Conservation (phyloP, 768 basidiomycete genomes). For the Lactarius indigo region DNA sequence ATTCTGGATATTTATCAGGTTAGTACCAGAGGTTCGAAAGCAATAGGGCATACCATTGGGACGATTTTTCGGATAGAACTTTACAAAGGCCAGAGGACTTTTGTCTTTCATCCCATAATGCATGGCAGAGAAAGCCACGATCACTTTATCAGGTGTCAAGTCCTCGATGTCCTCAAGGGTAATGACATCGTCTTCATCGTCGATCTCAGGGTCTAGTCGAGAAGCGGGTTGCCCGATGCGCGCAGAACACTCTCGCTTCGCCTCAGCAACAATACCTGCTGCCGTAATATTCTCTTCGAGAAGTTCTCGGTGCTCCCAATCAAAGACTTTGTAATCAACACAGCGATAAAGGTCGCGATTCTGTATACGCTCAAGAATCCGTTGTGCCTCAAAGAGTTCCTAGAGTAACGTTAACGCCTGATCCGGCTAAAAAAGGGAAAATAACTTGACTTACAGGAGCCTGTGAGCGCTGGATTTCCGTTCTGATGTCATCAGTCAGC, state of each 20-base stretch:
- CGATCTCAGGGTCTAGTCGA: constrained; percentile 2
- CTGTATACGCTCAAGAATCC: constrained; percentile 59
- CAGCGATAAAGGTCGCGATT: constrained; percentile 63
- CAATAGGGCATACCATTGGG: constrained; percentile 44
- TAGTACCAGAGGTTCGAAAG: neutral
- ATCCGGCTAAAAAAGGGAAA: neutral
- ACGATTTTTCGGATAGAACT: constrained; percentile 69
- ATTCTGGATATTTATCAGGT: constrained; percentile 34
- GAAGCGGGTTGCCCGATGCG: neutral
- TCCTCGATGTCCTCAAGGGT: constrained; percentile 31
- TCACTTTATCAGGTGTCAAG: constrained; percentile 49
- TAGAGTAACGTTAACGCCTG: constrained; percentile 30
- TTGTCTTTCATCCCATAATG: constrained; percentile 73
- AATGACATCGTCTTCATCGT: constrained; percentile 19
- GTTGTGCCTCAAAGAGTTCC: constrained; percentile 57
- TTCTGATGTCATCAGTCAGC: constrained; percentile 67
- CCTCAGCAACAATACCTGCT: constrained; percentile 33
- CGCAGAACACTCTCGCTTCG: constrained; percentile 24
- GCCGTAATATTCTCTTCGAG: constrained; percentile 36
- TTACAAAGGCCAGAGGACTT: constrained; percentile 66
- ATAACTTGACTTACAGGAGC: constrained; percentile 41
- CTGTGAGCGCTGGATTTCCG: constrained; percentile 51
- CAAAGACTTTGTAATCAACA: constrained; percentile 62
- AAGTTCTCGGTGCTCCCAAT: constrained; percentile 31
- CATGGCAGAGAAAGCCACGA: constrained; percentile 61